Base-by-base conservation (phyloP, 345 rosid genomes). In the Acer yangbiense region DNA sequence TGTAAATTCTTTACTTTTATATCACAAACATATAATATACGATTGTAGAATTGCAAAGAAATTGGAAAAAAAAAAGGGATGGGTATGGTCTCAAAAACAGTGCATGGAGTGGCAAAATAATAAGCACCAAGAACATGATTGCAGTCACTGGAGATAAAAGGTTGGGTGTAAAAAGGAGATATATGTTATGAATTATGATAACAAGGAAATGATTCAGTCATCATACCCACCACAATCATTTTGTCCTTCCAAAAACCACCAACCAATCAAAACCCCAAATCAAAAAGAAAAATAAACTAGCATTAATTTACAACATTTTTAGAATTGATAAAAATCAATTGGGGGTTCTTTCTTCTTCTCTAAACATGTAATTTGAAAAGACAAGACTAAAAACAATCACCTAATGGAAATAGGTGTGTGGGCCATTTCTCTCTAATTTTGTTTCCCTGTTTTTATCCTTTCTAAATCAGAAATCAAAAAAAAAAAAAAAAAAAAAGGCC, bases 191-290 rank as follows among this genome's bases (percentile, higher is more conserved):
- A 12, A 50, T 25, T 20, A 61, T 61, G 39, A 73, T 41, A 11
- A 32, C 27, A 58, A 72, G 62, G 27, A 72, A 46, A 50, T 74
- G 23, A 75, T 66, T 75, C 54, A 75, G 35, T 54, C 78, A 75
- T 66, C 72, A 7, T 17, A 29, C 58, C 29, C 2, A 41, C 13
- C 27, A 57, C 76, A 73, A 61, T 73, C 65, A 72, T 72, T 39
- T 32, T 35, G 39, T 35, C 39, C 6, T 35, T 35, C 39, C 39
- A 35, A 35, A 35, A 35, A 32, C 35, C 4, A 32, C n/a, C 13
- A 35, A 11, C 52, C 6, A 58, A 10, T 41, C 9, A 7, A 27
- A 7, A 43, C 41, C 9, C n/a, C 44, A 52, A 69, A 69, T 48
- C 43, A 12, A 44, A 35, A 35, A 35, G 39, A 35, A 35, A 35